phyloP scores from a whole-genome alignment of 2,329 filamentous ascomycete species.

The Dryadomyces sulphureus region DNA sequence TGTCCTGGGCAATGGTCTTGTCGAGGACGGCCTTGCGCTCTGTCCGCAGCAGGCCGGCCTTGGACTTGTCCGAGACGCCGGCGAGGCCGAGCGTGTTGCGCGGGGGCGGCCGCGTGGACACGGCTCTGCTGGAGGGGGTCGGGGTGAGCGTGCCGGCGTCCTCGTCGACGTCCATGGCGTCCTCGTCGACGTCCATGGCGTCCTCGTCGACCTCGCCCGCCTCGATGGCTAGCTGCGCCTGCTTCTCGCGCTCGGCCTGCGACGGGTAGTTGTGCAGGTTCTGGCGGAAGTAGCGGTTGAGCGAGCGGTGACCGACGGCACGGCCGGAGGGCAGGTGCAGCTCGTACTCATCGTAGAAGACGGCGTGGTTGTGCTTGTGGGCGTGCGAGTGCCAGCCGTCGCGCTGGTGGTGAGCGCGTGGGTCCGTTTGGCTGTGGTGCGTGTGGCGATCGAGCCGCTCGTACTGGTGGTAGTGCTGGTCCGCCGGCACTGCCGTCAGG shows the following conservation, averaged over 20 bases:
- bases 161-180: not conserved
- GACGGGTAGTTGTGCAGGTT: constrained; percentile 79
- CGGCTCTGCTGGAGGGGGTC: not conserved
- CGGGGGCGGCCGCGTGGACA: constrained; percentile 6
- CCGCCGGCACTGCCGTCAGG: constrained; percentile 63
- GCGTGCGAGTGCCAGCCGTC: constrained; percentile 75
- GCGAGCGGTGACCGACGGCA: constrained; percentile 75
- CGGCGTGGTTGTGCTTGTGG: constrained; percentile 58
- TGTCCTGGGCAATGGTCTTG: constrained; percentile 5
- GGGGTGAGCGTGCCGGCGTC: not conserved
- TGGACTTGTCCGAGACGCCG: constrained; percentile 8
- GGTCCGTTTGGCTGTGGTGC: constrained; percentile 60
- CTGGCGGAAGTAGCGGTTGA: constrained; percentile 82
- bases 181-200: constrained; percentile 1
- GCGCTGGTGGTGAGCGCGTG: constrained; percentile 56
- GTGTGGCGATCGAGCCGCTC: constrained; percentile 57
- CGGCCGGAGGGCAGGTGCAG: constrained; percentile 83
- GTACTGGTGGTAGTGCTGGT: constrained; percentile 55
- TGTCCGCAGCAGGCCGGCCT: constrained; percentile 3
- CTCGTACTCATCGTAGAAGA: constrained; percentile 86
- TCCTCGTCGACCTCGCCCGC: constrained; percentile 4
- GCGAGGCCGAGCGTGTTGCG: constrained; percentile 7
- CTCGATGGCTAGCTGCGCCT: constrained; percentile 10
- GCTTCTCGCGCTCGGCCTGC: constrained; percentile 40
- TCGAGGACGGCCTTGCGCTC: constrained; percentile 6